phyloP scores from a whole-genome alignment of 129 eudicot species.

The Chrysanthemum lavandulifolium region DNA sequence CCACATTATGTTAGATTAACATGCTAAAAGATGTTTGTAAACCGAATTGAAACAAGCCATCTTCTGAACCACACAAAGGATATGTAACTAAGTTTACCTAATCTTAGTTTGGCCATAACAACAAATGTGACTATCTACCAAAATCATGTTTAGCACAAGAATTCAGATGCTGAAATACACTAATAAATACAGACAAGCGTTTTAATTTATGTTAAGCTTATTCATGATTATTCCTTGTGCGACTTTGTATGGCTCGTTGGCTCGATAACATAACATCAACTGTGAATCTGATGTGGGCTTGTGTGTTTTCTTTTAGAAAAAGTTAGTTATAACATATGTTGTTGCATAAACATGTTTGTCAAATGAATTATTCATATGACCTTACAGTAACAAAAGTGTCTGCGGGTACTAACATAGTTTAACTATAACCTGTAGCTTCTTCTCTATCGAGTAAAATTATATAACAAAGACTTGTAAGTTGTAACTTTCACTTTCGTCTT shows the following conservation, averaged over 20 bases:
- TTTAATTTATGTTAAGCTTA: no score
- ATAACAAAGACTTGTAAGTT: background rate
- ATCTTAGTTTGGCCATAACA: slow-evolving; percentile 22
- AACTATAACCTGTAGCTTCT: no score
- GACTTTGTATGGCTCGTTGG: background rate
- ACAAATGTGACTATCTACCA: slow-evolving; percentile 9
- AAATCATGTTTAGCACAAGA: background rate
- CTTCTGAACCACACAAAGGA: background rate
- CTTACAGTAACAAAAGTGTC: no score
- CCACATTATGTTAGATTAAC: slow-evolving; percentile 16
- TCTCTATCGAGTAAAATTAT: background rate
- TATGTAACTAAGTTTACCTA: background rate
- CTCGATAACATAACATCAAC: background rate
- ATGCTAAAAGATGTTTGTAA: background rate
- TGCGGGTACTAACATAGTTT: no score
- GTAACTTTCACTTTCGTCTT: background rate
- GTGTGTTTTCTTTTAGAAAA: background rate
- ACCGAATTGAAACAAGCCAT: background rate
- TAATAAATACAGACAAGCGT: no score
- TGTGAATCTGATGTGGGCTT: background rate
- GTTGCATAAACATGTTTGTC: background rate
- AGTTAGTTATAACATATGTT: background rate
- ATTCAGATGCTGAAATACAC: background rate
- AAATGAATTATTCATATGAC: no score
- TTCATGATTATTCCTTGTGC: background rate